These are phyloP conservation scores for Tephrocybe sp. DNA, from an alignment of 768 basidiomycete species.

Conservation along the genomic window DNA sequence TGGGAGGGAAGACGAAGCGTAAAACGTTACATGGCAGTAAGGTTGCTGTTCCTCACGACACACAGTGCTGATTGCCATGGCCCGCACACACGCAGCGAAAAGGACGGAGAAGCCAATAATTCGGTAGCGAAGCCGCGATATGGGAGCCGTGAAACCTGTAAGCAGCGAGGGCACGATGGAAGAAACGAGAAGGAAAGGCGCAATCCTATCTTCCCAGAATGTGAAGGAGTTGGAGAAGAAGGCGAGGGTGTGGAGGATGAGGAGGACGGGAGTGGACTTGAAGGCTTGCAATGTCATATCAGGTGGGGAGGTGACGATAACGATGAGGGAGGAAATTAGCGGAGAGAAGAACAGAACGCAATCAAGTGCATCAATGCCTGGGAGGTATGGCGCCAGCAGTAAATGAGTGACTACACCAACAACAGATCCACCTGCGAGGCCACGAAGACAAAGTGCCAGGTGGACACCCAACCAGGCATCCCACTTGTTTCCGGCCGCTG, in stretches of 20 bases:
- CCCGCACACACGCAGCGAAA: conserved; percentile 65
- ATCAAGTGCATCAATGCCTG: conserved; percentile 53
- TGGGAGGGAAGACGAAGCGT: conserved; percentile 67
- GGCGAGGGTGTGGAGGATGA: conserved; percentile 67
- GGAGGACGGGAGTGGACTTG: conserved; percentile 41
- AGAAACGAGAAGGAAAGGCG: conserved; percentile 70
- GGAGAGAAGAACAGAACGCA: conserved; percentile 48
- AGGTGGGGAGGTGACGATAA: conserved; percentile 43
- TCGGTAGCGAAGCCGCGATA: conserved; percentile 64
- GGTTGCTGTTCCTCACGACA: conserved; percentile 96
- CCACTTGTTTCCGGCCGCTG: conserved; percentile 36
- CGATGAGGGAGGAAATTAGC: conserved; percentile 43
- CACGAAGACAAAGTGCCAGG: conserved; percentile 31
- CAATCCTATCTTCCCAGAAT: conserved; percentile 93
- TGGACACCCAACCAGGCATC: conserved; percentile 40
- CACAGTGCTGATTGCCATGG: conserved; percentile 81
- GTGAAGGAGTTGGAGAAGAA: conserved; percentile 96
- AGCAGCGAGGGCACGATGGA: conserved; percentile 62
- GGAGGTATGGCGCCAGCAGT: conserved; percentile 30
- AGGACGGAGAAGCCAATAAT: conserved; percentile 72
- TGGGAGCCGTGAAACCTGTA: conserved; percentile 67
- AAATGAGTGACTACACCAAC: conserved; percentile 34
- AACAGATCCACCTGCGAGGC: conserved; percentile 36
- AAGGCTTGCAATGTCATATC: conserved; percentile 28
- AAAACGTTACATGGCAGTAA: conserved; percentile 89